Conservation (phyloP, 139 green algal genomes). For the Picochlorum costavermella region DNA sequence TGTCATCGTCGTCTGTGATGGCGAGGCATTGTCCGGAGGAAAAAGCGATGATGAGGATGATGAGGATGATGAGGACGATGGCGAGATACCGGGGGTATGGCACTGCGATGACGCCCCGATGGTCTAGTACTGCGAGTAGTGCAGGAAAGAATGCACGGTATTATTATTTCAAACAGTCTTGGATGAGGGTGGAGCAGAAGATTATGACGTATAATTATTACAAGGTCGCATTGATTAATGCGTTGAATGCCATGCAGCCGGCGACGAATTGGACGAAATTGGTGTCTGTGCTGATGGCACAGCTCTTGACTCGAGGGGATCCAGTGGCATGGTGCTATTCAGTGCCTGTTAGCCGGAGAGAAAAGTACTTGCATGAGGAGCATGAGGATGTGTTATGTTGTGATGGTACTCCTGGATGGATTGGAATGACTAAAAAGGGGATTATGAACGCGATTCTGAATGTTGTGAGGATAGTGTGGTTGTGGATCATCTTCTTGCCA, state of each 20-base stretch:
- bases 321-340: conserved; percentile 30
- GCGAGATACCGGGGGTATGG: no score
- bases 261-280: conserved; percentile 21
- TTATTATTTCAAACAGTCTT: no score
- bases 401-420: background rate
- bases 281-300: conserved; percentile 18
- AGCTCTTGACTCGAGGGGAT: conserved; percentile 21
- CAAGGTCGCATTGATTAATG: conserved; percentile 26
- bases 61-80: no score
- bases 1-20: no score
- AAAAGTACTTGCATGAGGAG: background rate
- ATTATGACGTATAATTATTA: conserved; percentile 3
- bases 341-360: conserved; percentile 14
- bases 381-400: background rate
- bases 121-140: no score
- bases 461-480: conserved; percentile 38
- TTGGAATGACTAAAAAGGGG: background rate
- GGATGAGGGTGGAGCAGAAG: no score
- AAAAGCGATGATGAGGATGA: no score
- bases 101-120: no score
- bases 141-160: no score
- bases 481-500: conserved; percentile 55
- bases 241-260: conserved; percentile 22
- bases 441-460: conserved; percentile 2
- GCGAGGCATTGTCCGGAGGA: no score